These are phyloP conservation scores for Metroxylon sagu DNA, from an alignment of 176 grass and related monocot genomes.

Conservation along the genomic window DNA sequence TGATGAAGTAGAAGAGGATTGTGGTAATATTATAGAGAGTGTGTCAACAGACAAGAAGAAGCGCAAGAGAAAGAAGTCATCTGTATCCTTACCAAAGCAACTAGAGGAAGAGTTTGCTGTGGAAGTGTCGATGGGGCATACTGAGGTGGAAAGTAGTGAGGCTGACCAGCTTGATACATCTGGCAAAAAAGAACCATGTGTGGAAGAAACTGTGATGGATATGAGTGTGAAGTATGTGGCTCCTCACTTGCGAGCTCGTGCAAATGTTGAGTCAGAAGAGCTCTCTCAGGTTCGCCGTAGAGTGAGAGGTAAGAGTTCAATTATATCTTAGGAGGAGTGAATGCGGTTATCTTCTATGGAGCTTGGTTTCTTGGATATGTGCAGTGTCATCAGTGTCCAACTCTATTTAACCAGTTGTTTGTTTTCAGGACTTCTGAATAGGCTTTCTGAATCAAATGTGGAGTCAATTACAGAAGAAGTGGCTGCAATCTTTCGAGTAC, in stretches of 20 bases:
- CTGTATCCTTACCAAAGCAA: constrained; percentile 7
- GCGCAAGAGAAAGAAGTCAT: constrained; percentile 21
- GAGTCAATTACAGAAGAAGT: constrained; percentile 88
- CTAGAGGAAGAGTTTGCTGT: constrained; percentile 22
- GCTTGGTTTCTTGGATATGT: too few relatives aligned
- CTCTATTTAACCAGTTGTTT: constrained; percentile 10
- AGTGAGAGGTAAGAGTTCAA: constrained; percentile 51
- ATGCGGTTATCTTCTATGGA: too few relatives aligned
- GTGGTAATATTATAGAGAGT: not conserved
- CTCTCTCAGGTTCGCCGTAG: constrained; percentile 40
- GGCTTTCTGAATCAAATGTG: constrained; percentile 70
- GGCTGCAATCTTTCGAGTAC: constrained; percentile 59
- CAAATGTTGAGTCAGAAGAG: constrained; percentile 69
- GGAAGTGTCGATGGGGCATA: constrained; percentile 5
- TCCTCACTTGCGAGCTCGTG: constrained; percentile 35
- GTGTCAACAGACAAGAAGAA: not conserved
- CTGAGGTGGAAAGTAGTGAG: constrained; percentile 24
- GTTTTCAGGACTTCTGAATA: constrained; percentile 72
- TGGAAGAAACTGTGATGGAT: constrained; percentile 19
- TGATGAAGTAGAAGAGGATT: constrained; percentile 10
- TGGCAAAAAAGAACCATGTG: constrained; percentile 13
- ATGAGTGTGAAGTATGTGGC: constrained; percentile 59
- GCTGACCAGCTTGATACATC: constrained; percentile 8
- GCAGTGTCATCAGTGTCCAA: not conserved
- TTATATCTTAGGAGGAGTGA: not conserved